phyloP scores from a whole-genome alignment of 2,329 filamentous ascomycete species.

The Colletotrichum melonis region DNA sequence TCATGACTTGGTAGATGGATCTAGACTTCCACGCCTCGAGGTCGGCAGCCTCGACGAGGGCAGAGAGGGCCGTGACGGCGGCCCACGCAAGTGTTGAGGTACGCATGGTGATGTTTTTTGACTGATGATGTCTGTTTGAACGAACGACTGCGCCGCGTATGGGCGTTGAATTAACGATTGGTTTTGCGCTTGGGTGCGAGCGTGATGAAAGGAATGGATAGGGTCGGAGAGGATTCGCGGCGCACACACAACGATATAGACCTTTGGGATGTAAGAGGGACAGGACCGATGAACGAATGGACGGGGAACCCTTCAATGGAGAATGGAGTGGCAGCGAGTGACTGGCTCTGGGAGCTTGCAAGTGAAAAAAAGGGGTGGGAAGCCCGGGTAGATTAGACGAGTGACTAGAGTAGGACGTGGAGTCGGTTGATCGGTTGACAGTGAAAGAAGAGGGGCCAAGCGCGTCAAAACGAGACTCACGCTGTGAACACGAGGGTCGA shows the following conservation, averaged over 20 bases:
- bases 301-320: slow-evolving; percentile 24
- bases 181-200: slow-evolving; percentile 13
- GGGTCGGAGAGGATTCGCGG: slow-evolving; percentile 18
- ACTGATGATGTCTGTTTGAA: slow-evolving; percentile 6
- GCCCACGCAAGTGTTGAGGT: slow-evolving; percentile 30
- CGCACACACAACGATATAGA: slow-evolving; percentile 32
- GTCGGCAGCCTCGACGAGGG: slow-evolving; percentile 23
- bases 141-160: slow-evolving; percentile 29
- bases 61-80: slow-evolving; percentile 25
- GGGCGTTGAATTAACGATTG: slow-evolving; percentile 22
- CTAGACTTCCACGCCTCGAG: slow-evolving; percentile 39
- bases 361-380: slow-evolving; percentile 28
- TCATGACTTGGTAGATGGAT: slow-evolving; percentile 59
- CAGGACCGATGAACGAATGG: slow-evolving; percentile 17
- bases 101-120: slow-evolving; percentile 14
- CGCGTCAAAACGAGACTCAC: not conserved
- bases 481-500: not conserved
- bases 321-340: slow-evolving; percentile 12
- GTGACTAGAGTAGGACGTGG: not conserved
- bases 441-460: slow-evolving; percentile 6
- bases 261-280: slow-evolving; percentile 16
- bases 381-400: slow-evolving; percentile 32
- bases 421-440: not conserved
- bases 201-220: slow-evolving; percentile 31
- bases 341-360: not conserved